Percentiles rank a stretch among this genome's conserved stretches.
Evolutionary conservation across 2,329 filamentous ascomycete genomes (phyloP).

Genomic region (Diaporthe batatas): DNA sequence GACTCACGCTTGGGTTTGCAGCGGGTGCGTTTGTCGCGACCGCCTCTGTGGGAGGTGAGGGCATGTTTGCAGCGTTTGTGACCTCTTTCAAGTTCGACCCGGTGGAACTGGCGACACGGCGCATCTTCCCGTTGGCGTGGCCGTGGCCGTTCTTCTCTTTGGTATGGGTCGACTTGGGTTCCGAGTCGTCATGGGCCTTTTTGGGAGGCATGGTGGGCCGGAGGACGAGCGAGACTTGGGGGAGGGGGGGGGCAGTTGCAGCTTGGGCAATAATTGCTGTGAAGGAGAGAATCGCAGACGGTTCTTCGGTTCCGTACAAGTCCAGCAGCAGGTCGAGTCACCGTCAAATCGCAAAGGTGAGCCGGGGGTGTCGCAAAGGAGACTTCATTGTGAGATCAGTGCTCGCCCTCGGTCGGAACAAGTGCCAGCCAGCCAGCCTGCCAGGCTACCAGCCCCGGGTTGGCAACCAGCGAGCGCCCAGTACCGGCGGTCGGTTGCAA

Average conservation of each 20-base stretch:
- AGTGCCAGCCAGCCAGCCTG: constrained; percentile 8
- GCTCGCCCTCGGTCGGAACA: background rate
- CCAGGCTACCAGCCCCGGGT: background rate
- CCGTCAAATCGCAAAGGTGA: background rate
- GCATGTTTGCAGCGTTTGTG: constrained; percentile 52
- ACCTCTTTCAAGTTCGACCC: constrained; percentile 63
- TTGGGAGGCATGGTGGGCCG: constrained; percentile 56
- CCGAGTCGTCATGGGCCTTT: constrained; percentile 58
- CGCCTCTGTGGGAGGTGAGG: constrained; percentile 47
- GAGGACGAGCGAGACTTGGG: constrained; percentile 26
- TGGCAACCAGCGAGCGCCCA: background rate
- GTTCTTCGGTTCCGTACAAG: background rate
- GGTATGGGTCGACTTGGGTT: constrained; percentile 55
- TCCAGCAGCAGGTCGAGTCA: background rate
- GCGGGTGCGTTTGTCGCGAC: constrained; percentile 33
- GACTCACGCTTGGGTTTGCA: constrained; percentile 40
- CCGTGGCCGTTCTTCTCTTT: constrained; percentile 60
- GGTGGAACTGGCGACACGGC: constrained; percentile 66
- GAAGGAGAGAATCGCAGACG: background rate
- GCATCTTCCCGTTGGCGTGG: constrained; percentile 66
- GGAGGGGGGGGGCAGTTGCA: no score
- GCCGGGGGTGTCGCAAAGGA: background rate
- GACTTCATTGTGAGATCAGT: constrained; percentile 27
- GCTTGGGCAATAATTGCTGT: background rate
- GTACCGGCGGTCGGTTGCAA: background rate